Evolutionary conservation across 495 filamentous ascomycete species (phyloP).

Genomic region (Aspergillus panamensis): DNA sequence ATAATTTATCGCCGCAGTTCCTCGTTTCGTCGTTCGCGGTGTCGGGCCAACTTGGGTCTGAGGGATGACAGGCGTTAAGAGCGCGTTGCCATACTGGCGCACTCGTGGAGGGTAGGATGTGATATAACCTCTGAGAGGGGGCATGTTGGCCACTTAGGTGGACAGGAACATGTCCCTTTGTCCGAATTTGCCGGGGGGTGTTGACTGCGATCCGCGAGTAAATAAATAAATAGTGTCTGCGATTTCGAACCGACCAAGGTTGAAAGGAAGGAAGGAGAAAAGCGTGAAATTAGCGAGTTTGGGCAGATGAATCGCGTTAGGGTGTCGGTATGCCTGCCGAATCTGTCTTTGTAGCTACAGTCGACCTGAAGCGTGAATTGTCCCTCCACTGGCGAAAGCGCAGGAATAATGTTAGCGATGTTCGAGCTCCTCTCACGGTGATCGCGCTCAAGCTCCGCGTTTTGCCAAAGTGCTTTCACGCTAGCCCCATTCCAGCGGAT

Average conservation of each 20-base stretch:
- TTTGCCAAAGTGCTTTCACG: slow-evolving; percentile 29
- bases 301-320: neutral
- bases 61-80: slow-evolving; percentile 83
- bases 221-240: slow-evolving; percentile 13
- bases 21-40: slow-evolving; percentile 89
- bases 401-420: slow-evolving; percentile 12
- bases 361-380: neutral
- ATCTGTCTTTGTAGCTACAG: neutral
- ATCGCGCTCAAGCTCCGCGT: slow-evolving; percentile 33
- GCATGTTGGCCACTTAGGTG: slow-evolving; percentile 46
- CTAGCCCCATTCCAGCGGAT: slow-evolving; percentile 25
- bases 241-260: slow-evolving; percentile 11
- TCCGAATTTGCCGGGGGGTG: slow-evolving; percentile 3
- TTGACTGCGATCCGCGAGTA: slow-evolving; percentile 9
- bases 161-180: slow-evolving; percentile 43
- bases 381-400: neutral
- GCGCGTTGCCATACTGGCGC: slow-evolving; percentile 86
- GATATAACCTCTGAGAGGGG: slow-evolving; percentile 79
- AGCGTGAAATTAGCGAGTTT: slow-evolving; percentile 6
- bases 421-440: slow-evolving; percentile 20
- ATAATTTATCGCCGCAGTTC: slow-evolving; percentile 94
- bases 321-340: neutral
- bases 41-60: slow-evolving; percentile 61
- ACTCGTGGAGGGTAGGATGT: slow-evolving; percentile 90
- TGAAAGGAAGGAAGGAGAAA: slow-evolving; percentile 1